phyloP scores from a whole-genome alignment of 2,329 filamentous ascomycete species.

The Fusarium poae region DNA sequence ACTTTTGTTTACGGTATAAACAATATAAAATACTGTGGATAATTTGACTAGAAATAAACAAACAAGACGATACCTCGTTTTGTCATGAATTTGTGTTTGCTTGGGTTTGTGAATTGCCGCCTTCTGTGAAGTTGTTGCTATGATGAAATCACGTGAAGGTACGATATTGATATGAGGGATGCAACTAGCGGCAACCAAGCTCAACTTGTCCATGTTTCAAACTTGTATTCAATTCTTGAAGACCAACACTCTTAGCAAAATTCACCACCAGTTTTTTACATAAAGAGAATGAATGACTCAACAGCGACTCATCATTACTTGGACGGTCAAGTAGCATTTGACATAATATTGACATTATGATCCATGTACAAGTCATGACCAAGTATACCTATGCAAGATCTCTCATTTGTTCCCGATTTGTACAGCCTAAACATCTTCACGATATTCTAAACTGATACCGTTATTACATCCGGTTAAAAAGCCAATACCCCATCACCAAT shows the following conservation, averaged over 20 bases:
- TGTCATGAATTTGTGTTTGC: neutral
- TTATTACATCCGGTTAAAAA: neutral
- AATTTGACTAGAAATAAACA: neutral
- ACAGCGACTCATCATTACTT: no score
- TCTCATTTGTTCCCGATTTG: neutral
- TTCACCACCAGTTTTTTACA: neutral
- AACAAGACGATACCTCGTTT: neutral
- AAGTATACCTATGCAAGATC: neutral
- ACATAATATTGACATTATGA: neutral
- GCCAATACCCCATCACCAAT: neutral
- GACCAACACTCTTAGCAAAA: no score
- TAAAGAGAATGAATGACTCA: neutral
- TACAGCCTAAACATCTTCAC: neutral
- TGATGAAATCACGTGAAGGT: conserved; percentile 38
- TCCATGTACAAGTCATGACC: neutral
- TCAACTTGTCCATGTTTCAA: neutral
- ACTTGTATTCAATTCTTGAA: neutral
- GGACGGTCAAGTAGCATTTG: neutral
- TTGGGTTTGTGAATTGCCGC: conserved; percentile 25
- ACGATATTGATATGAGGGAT: conserved; percentile 10
- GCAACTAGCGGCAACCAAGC: conserved; percentile 14
- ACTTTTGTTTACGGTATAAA: neutral
- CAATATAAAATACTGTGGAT: neutral
- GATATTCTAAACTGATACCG: neutral
- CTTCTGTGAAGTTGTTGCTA: conserved; percentile 9